Base-by-base conservation (phyloP, 2,329 filamentous ascomycete genomes). In the Paracoccidioides lutzii region DNA sequence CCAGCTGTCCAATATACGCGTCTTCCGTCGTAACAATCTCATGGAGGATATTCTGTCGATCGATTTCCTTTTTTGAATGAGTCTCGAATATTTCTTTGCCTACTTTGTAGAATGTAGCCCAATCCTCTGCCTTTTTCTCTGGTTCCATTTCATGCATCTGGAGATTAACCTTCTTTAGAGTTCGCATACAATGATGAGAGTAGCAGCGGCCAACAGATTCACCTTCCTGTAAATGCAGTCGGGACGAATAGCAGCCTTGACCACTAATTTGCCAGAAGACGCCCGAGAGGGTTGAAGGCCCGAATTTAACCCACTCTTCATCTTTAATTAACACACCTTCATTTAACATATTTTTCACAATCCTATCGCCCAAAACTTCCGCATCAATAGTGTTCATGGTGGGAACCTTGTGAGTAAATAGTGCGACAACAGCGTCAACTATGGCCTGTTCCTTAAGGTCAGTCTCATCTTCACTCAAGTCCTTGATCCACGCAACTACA, bases 371-470 rank as follows among this genome's bases (percentile, higher is more conserved):
- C 53, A 98, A 76, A 0, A 84, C 85, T 68, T 98, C 93, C 0
- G 93, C 93, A 75, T 98, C 94, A 5, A 91, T 90, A 44, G 93
- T 91, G 64, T 98, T 97, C 89, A 98, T 96, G 0, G 90, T 98
- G 0, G 93, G 90, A 0, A 98, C 90, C 70, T 96, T 97, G 71
- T 88, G 81, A 1, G 88, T 95, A 69, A 98, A 97, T 5, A 98
- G 76, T 35, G 84, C 87, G 44, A 95, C 84, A 44, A 98, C 78
- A 2, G 88, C 90, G 62, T 97, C 90, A 57, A 89, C 85, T 53
- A 98, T 83, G 1, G 87, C 84, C 65, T 89, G 87, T 66, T 87
- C 82, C 67, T 87, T 90, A 49, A 98, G 74, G 69, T 98, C 90
- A 9, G 85, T 83, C 66, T 96, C 91, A 42, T 91, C 90, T 63